Conservation (phyloP, 495 filamentous ascomycete genomes). For the Lepidopterella palustris region DNA sequence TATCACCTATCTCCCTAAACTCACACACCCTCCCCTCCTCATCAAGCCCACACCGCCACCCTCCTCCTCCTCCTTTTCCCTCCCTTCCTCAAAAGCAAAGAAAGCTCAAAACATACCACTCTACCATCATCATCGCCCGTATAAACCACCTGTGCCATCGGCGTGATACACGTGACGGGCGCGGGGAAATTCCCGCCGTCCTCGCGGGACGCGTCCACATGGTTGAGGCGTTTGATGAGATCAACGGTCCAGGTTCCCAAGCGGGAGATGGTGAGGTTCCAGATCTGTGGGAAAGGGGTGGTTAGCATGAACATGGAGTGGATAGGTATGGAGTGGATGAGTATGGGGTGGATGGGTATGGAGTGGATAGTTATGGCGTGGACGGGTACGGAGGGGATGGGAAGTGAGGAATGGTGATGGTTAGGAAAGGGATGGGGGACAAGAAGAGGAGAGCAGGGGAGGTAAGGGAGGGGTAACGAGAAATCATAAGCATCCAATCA, state of each 20-base stretch:
- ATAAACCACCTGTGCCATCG: conserved; percentile 78
- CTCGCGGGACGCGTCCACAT: conserved; percentile 66
- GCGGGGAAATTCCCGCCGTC: conserved; percentile 68
- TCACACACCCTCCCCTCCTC: conserved; percentile 17
- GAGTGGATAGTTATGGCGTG: neutral
- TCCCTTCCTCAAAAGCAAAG: neutral
- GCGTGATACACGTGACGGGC: conserved; percentile 81
- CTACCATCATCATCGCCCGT: conserved; percentile 86
- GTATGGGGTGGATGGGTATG: too few species aligned
- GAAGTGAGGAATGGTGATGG: neutral
- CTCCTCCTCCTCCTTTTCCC: conserved; percentile 24
- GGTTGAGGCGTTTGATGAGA: conserved; percentile 71
- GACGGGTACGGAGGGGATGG: neutral
- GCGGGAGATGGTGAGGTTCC: conserved; percentile 46
- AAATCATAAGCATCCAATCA: neutral
- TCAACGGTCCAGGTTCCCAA: conserved; percentile 53
- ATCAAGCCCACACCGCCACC: conserved; percentile 5
- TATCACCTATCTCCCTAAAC: conserved; percentile 12
- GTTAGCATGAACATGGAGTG: too few species aligned
- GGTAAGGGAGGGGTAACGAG: neutral
- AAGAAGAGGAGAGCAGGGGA: conserved; percentile 45
- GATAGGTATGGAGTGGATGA: too few species aligned
- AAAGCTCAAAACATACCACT: conserved; percentile 53
- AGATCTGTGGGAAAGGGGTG: too few species aligned
- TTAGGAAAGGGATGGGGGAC: conserved; percentile 23